These are phyloP conservation scores for Exophiala sideris DNA, from an alignment of 2,329 filamentous ascomycete species.

Conservation along the genomic window DNA sequence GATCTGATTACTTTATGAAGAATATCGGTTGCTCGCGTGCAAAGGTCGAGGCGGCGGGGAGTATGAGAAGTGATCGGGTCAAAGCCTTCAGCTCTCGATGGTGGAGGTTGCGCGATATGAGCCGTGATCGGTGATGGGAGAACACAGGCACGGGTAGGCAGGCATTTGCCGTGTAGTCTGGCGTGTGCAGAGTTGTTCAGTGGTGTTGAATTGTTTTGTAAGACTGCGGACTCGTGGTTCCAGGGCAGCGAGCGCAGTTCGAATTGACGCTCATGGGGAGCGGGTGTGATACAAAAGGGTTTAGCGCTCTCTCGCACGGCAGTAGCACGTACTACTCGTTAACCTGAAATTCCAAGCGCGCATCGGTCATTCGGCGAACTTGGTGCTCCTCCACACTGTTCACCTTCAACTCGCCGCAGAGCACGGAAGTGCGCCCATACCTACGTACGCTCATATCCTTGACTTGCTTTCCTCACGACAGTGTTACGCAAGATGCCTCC, in stretches of 20 bases:
- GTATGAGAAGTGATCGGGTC: constrained; percentile 14
- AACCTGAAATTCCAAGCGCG: constrained; percentile 1
- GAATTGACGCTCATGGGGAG: constrained; percentile 13
- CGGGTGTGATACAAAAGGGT: not conserved
- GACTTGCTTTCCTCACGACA: not conserved
- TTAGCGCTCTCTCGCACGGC: constrained; percentile 1
- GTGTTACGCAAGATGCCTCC: constrained; percentile 29
- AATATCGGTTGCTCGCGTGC: constrained; percentile 22
- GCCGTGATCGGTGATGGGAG: constrained; percentile 3
- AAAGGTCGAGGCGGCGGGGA: constrained; percentile 14
- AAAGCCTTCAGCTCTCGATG: constrained; percentile 7
- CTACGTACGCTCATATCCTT: not conserved
- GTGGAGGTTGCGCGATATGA: constrained; percentile 1
- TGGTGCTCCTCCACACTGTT: not conserved
- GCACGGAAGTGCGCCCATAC: not conserved
- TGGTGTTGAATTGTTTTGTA: constrained; percentile 7
- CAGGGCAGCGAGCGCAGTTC: constrained; percentile 7
- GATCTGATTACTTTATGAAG: not conserved
- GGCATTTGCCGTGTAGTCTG: constrained; percentile 9
- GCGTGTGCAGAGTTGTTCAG: not conserved
- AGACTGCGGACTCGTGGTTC: constrained; percentile 18
- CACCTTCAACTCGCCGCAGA: constrained; percentile 1
- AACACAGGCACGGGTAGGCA: not conserved
- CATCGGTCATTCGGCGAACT: constrained; percentile 3
- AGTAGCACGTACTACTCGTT: too few species aligned